These are phyloP conservation scores for Nymphaea colorata DNA, from an alignment of 164 flowering plant genomes.

Conservation along the genomic window DNA sequence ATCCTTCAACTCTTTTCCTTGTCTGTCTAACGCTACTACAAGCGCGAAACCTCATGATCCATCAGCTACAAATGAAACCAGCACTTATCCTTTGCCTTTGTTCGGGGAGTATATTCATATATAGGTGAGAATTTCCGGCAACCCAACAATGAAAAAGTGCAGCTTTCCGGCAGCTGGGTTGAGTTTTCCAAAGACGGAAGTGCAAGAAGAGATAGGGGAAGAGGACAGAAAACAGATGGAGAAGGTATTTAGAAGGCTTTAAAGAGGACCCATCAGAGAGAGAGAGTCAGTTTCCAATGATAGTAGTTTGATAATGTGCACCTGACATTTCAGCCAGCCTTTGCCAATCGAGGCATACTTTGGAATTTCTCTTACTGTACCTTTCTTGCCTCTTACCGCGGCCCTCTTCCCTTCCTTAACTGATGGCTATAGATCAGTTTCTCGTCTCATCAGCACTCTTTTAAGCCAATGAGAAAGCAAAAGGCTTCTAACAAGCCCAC, in stretches of 20 bases:
- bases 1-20: too few relatives aligned
- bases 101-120: too few relatives aligned
- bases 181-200: not conserved
- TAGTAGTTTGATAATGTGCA: not conserved
- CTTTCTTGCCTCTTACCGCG: not conserved
- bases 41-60: too few relatives aligned
- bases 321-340: not conserved
- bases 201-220: not conserved
- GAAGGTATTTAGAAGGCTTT: not conserved
- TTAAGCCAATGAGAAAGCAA: not conserved
- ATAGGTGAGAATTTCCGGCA: not conserved
- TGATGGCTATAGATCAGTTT: too few relatives aligned
- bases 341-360: not conserved
- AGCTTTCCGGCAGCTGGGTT: not conserved
- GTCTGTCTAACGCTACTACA: too few relatives aligned
- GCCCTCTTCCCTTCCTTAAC: not conserved
- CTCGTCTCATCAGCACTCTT: not conserved
- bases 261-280: not conserved
- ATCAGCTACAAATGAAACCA: too few relatives aligned
- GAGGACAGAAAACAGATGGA: not conserved
- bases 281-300: not conserved
- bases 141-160: too few relatives aligned
- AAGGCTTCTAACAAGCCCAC: too few relatives aligned
- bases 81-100: too few relatives aligned
- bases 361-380: not conserved